phyloP scores from a whole-genome alignment of 257 asterid species.

The Gardenia jasminoides region DNA sequence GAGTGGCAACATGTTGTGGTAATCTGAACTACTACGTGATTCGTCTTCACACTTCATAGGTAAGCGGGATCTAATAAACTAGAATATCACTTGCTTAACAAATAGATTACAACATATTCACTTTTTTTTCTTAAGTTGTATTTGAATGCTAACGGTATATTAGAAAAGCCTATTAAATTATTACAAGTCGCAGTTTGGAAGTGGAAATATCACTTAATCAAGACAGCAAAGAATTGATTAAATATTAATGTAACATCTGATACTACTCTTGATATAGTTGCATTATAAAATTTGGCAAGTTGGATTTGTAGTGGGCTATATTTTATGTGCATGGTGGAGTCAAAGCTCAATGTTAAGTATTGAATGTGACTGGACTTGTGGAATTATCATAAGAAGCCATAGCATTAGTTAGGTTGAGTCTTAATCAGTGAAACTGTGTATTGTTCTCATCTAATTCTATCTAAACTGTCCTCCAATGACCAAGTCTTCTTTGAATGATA shows the following conservation, averaged over 20 bases:
- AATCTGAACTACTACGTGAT: conserved; percentile 36
- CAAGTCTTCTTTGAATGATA: conserved; percentile 9
- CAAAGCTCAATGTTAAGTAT: conserved; percentile 14
- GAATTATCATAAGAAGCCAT: conserved; percentile 9
- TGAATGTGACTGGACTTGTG: conserved; percentile 15
- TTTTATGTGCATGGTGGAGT: conserved; percentile 18
- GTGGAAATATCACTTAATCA: conserved; percentile 23
- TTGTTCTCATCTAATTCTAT: conserved; percentile 4
- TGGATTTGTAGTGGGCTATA: conserved; percentile 2
- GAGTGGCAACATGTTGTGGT: conserved; percentile 7
- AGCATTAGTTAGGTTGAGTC: conserved; percentile 22
- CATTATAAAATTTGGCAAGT: conserved; percentile 19
- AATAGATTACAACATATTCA: conserved; percentile 19
- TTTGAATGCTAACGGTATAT: conserved; percentile 27
- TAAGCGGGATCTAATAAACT: conserved; percentile 12
- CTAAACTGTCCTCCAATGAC: conserved; percentile 15
- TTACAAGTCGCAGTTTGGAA: conserved; percentile 20
- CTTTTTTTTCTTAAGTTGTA: conserved; percentile 8
- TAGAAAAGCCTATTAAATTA: conserved; percentile 20
- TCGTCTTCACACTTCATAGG: conserved; percentile 23
- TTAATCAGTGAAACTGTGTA: background rate
- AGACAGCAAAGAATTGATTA: background rate
- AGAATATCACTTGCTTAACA: conserved; percentile 24
- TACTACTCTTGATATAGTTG: conserved; percentile 19
- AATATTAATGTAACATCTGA: background rate